phyloP scores from a whole-genome alignment of 176 grass and related monocot species.

The Hordeum vulgare region MorexV3_pseudomolecules_assembly NC_058524.1:621554424-621554923 shows the following conservation, averaged over 20 bases:
- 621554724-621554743: constrained; percentile 80
- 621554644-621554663: constrained; percentile 88
- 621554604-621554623: constrained; percentile 61
- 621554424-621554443: constrained; percentile 84
- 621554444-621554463: constrained; percentile 82
- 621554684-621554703: constrained; percentile 81
- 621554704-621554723: constrained; percentile 73
- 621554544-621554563: constrained; percentile 74
- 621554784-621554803: constrained; percentile 97
- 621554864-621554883: constrained; percentile 70
- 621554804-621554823: constrained; percentile 80
- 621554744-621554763: constrained; percentile 75
- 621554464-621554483: constrained; percentile 84
- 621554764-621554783: constrained; percentile 88
- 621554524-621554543: constrained; percentile 84
- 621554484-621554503: constrained; percentile 85
- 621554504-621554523: constrained; percentile 79
- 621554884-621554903: constrained; percentile 78
- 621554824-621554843: constrained; percentile 98
- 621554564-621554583: constrained; percentile 63
- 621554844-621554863: constrained; percentile 74
- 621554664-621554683: constrained; percentile 93
- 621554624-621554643: constrained; percentile 61
- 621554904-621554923: constrained; percentile 86
- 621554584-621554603: constrained; percentile 84